These are phyloP conservation scores for Ilex aquifolium DNA, from an alignment of 257 asterid species.

Conservation along the genomic window DNA sequence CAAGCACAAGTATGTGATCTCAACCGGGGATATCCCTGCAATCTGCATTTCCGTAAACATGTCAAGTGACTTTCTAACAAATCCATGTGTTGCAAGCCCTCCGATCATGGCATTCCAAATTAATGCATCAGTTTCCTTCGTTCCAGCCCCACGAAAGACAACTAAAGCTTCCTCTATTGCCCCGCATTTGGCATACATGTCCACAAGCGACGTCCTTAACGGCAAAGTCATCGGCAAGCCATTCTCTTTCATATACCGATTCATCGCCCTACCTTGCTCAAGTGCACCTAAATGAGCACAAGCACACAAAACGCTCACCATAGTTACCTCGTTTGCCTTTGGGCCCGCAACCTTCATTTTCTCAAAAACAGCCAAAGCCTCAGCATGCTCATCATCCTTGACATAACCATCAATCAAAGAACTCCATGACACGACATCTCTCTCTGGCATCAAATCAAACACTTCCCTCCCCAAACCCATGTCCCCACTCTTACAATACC, in stretches of 20 bases:
- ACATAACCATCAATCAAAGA: constrained; percentile 75
- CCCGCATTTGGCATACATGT: constrained; percentile 84
- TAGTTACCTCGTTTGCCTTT: constrained; percentile 59
- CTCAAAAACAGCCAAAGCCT: constrained; percentile 44
- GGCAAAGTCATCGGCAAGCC: constrained; percentile 39
- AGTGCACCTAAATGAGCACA: constrained; percentile 77
- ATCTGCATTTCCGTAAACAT: constrained; percentile 36
- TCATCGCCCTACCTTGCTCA: constrained; percentile 61
- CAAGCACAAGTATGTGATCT: constrained; percentile 67
- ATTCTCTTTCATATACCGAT: constrained; percentile 35
- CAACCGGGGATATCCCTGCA: constrained; percentile 41
- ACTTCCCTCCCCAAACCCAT: constrained; percentile 40
- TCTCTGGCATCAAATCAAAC: constrained; percentile 59
- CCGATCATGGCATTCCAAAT: constrained; percentile 76
- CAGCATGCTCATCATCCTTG: constrained; percentile 39
- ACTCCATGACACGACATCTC: constrained; percentile 84
- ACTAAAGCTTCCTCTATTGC: constrained; percentile 51
- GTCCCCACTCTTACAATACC: constrained; percentile 64
- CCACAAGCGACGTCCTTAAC: constrained; percentile 58
- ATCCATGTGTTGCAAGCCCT: constrained; percentile 81
- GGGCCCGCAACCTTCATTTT: constrained; percentile 39
- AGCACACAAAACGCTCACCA: constrained; percentile 67
- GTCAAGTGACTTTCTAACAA: constrained; percentile 32
- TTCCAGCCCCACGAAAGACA: constrained; percentile 39
- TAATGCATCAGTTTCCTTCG: constrained; percentile 39